Conservation (phyloP, 2,329 filamentous ascomycete species). For the Colletotrichum shisoi region DNA sequence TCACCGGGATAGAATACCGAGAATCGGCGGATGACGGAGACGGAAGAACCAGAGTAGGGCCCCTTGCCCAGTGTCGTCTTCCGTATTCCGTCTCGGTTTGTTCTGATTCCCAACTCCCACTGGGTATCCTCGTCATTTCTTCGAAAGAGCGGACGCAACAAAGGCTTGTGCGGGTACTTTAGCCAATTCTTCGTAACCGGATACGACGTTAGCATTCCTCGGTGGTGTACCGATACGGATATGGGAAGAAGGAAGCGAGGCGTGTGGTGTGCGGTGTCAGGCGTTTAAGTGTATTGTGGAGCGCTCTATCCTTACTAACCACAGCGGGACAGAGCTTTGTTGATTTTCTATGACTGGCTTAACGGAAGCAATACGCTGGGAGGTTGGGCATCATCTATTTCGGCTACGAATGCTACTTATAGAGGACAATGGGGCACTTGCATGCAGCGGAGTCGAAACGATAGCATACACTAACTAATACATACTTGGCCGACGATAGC, state of each 20-base stretch:
- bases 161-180: neutral
- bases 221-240: too few relatives aligned
- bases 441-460: neutral
- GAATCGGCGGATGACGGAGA: neutral
- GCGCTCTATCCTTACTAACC: conserved; percentile 12
- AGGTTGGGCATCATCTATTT: conserved; percentile 21
- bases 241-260: conserved; percentile 24
- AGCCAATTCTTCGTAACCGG: too few relatives aligned
- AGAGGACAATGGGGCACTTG: conserved; percentile 13
- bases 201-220: neutral
- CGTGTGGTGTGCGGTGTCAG: conserved; percentile 20
- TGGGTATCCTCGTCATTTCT: neutral
- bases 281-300: conserved; percentile 35
- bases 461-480: conserved; percentile 32
- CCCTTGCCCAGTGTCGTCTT: neutral
- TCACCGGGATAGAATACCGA: neutral
- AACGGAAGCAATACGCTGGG: conserved; percentile 5
- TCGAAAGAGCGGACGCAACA: neutral
- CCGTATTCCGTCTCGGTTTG: neutral
- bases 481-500: neutral
- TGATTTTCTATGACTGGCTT: conserved; percentile 18
- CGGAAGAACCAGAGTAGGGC: neutral
- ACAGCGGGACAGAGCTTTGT: conserved; percentile 21
- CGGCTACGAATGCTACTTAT: conserved; percentile 5
- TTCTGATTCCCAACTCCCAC: neutral